Evolutionary conservation across 352 stramenopile genomes (phyloP).

Genomic region (Aphanomyces stellatus): DNA sequence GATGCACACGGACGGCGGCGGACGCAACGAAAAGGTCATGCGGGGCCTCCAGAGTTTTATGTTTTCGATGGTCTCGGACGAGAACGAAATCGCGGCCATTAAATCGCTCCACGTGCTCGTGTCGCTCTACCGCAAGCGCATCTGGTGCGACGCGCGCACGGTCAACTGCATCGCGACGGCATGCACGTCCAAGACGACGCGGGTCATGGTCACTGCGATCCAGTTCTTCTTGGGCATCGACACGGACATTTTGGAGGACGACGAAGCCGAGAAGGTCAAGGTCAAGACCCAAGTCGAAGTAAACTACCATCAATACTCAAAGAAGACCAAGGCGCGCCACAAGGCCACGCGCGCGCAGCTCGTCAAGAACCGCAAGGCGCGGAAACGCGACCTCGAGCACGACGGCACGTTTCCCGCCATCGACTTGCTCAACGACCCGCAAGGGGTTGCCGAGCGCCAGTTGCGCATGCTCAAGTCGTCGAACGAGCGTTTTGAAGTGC

Average conservation of each 20-base stretch:
- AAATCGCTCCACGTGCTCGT: conserved; percentile 90
- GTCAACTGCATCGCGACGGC: conserved; percentile 96
- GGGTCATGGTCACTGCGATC: conserved; percentile 85
- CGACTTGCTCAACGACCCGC: conserved; percentile 95
- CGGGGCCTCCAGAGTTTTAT: conserved; percentile 93
- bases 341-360: conserved; percentile 80
- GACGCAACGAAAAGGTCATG: conserved; percentile 92
- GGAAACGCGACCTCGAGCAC: conserved; percentile 66
- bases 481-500: conserved; percentile 88
- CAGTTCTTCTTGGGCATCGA: conserved; percentile 99
- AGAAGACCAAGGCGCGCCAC: conserved; percentile 92
- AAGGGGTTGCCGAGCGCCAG: conserved; percentile 90
- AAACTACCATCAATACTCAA: conserved; percentile 93
- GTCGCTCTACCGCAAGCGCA: conserved; percentile 93
- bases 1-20: conserved; percentile 29
- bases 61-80: conserved; percentile 90
- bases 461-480: conserved; percentile 87
- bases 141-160: conserved; percentile 96
- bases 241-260: conserved; percentile 94
- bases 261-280: conserved; percentile 84
- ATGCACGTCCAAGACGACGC: conserved; percentile 72
- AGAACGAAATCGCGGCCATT: conserved; percentile 73
- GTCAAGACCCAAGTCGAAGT: conserved; percentile 79
- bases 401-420: conserved; percentile 93
- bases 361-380: conserved; percentile 85